These are phyloP conservation scores for Xylaria sp. DNA, from an alignment of 2,329 filamentous ascomycete genomes.

Conservation along the genomic window DNA sequence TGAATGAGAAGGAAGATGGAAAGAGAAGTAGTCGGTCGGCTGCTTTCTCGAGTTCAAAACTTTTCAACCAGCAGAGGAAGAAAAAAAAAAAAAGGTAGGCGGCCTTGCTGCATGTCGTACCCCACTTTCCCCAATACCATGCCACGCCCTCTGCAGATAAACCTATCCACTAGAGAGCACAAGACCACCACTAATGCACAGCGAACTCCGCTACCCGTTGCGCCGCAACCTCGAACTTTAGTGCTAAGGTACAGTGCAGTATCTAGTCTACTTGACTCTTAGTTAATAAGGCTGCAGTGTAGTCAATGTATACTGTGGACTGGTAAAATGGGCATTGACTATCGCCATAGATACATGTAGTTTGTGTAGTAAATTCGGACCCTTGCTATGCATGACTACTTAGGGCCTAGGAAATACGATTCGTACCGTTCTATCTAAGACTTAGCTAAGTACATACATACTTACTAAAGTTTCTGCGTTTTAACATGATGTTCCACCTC, in stretches of 20 bases:
- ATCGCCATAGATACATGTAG: not conserved
- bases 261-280: not conserved
- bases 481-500: no score
- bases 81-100: conserved; percentile 41
- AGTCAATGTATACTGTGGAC: not conserved
- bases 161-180: conserved; percentile 11
- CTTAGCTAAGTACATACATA: no score
- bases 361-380: not conserved
- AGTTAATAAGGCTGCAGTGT: not conserved
- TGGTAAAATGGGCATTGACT: not conserved
- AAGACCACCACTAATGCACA: conserved; percentile 31
- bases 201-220: conserved; percentile 30
- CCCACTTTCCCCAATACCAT: conserved; percentile 44
- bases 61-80: conserved; percentile 33
- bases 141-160: conserved; percentile 42
- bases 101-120: conserved; percentile 37
- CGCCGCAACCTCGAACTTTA: conserved; percentile 33
- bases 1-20: conserved; percentile 19
- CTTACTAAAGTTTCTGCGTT: no score
- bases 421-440: no score
- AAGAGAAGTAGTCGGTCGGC: conserved; percentile 19
- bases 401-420: no score
- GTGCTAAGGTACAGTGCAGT: not conserved
- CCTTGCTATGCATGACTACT: no score
- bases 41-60: conserved; percentile 31